Conservation (phyloP, 371 early-diverging fungal genomes). For the Blakeslea trispora region DNA sequence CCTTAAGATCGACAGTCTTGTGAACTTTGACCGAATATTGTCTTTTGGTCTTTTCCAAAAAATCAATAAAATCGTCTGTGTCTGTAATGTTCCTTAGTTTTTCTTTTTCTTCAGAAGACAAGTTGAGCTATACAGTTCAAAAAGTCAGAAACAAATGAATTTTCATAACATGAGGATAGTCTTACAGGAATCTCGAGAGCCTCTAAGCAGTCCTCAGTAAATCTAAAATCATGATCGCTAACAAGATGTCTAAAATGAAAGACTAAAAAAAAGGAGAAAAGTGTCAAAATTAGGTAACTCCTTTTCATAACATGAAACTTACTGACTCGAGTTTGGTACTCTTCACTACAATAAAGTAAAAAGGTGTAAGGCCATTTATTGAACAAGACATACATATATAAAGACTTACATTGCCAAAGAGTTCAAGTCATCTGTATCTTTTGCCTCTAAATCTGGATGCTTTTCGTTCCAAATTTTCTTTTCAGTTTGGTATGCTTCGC, state of each 20-base stretch:
- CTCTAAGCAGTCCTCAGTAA: conserved; percentile 31
- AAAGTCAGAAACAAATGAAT: conserved; percentile 1
- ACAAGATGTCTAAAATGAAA: conserved; percentile 49
- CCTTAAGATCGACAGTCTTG: conserved; percentile 33
- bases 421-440: background rate
- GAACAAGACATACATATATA: conserved; percentile 5
- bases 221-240: conserved; percentile 40
- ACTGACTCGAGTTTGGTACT: conserved; percentile 15
- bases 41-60: conserved; percentile 40
- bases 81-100: conserved; percentile 24
- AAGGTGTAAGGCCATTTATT: conserved; percentile 3
- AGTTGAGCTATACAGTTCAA: conserved; percentile 41
- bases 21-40: conserved; percentile 47
- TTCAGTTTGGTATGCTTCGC: conserved; percentile 38
- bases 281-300: background rate
- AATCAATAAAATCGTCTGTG: conserved; percentile 48
- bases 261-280: conserved; percentile 15
- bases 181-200: conserved; percentile 36
- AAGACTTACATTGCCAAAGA: background rate
- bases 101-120: conserved; percentile 34
- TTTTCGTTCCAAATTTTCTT: conserved; percentile 34
- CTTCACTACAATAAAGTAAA: conserved; percentile 11
- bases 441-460: conserved; percentile 31
- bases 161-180: background rate
- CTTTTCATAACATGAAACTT: background rate